Base-by-base conservation (phyloP, 768 basidiomycete genomes). In the Hemileccinum impolitum region DNA sequence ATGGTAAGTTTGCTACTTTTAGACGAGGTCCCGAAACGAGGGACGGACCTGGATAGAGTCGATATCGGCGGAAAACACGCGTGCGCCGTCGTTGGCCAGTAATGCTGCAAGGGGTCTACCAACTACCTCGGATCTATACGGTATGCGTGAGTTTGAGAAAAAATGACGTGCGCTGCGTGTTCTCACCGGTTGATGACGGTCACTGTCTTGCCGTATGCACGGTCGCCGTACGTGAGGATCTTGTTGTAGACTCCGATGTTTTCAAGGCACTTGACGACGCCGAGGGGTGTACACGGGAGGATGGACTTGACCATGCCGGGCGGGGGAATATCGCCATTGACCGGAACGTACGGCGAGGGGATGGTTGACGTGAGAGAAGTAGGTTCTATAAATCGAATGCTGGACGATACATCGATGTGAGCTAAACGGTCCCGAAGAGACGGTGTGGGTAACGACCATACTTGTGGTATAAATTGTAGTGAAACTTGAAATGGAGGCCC, bases 381-480 rank as follows among this genome's bases (percentile, higher is more conserved):
- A 3, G 94, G 93, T 46, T 86, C 75, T 57, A 99, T 84, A 70
- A 88, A 95, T 28, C 96, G 96, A 65, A 95, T 89, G 68, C 96
- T 98, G 15, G 53, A n/a, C n/a, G n/a, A n/a, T n/a, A n/a, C n/a
- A n/a, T 8, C 28, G 11, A 30, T 35, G 12, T 30, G 21, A 46
- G 43, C 26, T 11, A 47, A 39, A 14, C 14, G 8, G 15, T 26
- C 15, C 19, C 17, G 13, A n/a, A 43, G 28, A 23, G 28, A 10
- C 28, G 11, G 8, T 9, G 18, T 3, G 6, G 31, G 25, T 5
- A 28, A 28, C 18, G 18, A 5, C 55, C 81, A 46, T 56, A 95
- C 94, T 95, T 96, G 76, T 95, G 92, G 67, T 94, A 94, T 46
- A 95, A 73, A 67, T 94, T 95, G 63, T 87, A 90, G 62, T 93